A percentile compares a stretch with the other conserved stretches of the same genome.
Evolutionary conservation across 2,329 filamentous ascomycete species (phyloP).

Genomic region (Colletotrichum scovillei): DNA sequence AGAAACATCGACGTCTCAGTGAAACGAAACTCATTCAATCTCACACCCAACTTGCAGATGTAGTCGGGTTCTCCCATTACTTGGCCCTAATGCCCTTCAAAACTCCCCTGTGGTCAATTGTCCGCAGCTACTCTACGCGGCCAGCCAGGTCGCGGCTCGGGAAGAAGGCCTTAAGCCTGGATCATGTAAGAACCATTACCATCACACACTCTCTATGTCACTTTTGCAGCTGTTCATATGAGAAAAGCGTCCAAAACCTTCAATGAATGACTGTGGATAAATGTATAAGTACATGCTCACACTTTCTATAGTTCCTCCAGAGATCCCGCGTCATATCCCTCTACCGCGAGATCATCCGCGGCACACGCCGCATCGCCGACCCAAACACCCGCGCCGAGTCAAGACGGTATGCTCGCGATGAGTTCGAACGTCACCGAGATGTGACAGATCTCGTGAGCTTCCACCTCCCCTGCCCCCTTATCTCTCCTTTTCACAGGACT

Average conservation of each 20-base stretch:
- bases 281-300: not conserved
- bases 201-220: not conserved
- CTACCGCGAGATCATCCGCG: conserved; percentile 68
- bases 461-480: not conserved
- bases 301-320: conserved; percentile 65
- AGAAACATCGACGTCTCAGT: not conserved
- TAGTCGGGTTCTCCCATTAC: not conserved
- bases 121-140: conserved; percentile 52
- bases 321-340: conserved; percentile 65
- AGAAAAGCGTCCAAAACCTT: not conserved
- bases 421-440: conserved; percentile 69
- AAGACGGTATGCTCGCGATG: conserved; percentile 65
- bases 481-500: not conserved
- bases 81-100: conserved; percentile 20
- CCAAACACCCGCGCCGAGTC: conserved; percentile 65
- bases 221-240: not conserved
- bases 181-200: conserved; percentile 60
- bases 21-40: not conserved
- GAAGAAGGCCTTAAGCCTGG: conserved; percentile 61
- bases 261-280: not conserved
- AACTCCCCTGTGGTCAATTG: conserved; percentile 18
- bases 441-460: conserved; percentile 66
- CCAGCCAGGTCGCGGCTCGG: conserved; percentile 50
- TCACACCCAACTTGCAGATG: conserved; percentile 8
- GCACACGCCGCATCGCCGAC: conserved; percentile 64